Percentiles rank a stretch among this genome's conserved stretches.
phyloP scores from a whole-genome alignment of 768 basidiomycete species.

The Chiua virens region DNA sequence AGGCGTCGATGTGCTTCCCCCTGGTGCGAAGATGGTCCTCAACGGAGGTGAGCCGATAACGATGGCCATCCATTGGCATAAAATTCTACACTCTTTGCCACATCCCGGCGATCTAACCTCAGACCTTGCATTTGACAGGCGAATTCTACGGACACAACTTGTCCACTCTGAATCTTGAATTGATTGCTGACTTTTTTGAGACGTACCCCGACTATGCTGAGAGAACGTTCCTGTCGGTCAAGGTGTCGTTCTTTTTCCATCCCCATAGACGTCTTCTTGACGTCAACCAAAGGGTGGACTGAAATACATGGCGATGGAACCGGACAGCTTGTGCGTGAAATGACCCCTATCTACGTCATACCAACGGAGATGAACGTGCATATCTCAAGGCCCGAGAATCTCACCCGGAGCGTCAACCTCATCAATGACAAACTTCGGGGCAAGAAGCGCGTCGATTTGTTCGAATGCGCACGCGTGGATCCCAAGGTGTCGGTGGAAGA shows the following conservation, averaged over 20 bases:
- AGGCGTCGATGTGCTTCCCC: conserved; percentile 41
- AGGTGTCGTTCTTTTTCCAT: conserved; percentile 7
- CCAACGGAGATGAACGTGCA: neutral
- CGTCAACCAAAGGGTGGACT: neutral
- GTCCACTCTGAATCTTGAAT: conserved; percentile 42
- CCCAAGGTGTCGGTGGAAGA: conserved; percentile 46
- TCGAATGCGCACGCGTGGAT: conserved; percentile 52
- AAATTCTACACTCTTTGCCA: neutral
- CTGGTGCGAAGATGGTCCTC: conserved; percentile 46
- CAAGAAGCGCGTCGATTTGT: conserved; percentile 60
- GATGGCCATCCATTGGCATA: neutral
- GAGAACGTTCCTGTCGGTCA: conserved; percentile 29
- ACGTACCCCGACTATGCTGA: conserved; percentile 34
- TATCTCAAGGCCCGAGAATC: conserved; percentile 32
- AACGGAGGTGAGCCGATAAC: conserved; percentile 41
- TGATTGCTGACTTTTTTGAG: conserved; percentile 48
- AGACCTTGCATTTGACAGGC: conserved; percentile 31
- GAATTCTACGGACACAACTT: conserved; percentile 54
- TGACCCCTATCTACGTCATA: too few species aligned
- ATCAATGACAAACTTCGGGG: conserved; percentile 47
- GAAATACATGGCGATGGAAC: neutral
- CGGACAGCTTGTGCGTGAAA: conserved; percentile 32
- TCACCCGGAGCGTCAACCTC: conserved; percentile 47
- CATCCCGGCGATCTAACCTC: too few species aligned
- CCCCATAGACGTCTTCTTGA: neutral